Conservation (phyloP, 352 stramenopile species). For the Globisporangium spiculum region DNA sequence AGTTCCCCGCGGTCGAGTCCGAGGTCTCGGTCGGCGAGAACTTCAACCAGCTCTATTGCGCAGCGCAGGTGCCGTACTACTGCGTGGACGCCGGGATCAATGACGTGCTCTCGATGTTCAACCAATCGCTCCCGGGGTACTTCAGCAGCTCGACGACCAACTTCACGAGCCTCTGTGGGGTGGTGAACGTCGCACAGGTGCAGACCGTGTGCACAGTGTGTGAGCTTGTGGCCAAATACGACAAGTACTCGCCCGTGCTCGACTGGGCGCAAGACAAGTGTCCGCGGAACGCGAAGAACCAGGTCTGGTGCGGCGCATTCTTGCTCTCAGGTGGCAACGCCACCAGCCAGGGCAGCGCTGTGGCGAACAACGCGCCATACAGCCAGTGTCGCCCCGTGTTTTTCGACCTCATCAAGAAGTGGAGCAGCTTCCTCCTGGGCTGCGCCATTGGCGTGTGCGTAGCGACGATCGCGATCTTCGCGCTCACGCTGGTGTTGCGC, state of each 20-base stretch:
- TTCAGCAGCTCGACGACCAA: slow-evolving; percentile 42
- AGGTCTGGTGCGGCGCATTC: slow-evolving; percentile 71
- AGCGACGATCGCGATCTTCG: slow-evolving; percentile 43
- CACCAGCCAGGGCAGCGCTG: slow-evolving; percentile 29
- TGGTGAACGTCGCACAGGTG: slow-evolving; percentile 40
- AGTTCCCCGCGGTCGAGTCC: slow-evolving; percentile 44
- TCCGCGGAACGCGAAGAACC: slow-evolving; percentile 43
- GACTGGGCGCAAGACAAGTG: slow-evolving; percentile 67
- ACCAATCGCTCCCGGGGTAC: slow-evolving; percentile 37
- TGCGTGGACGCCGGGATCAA: slow-evolving; percentile 47
- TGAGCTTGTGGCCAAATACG: slow-evolving; percentile 47
- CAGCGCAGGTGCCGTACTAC: slow-evolving; percentile 78
- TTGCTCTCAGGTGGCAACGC: slow-evolving; percentile 33
- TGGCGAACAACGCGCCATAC: slow-evolving; percentile 52
- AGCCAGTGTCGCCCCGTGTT: slow-evolving; percentile 58
- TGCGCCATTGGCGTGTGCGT: slow-evolving; percentile 52
- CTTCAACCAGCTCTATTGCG: slow-evolving; percentile 84
- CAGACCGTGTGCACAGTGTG: slow-evolving; percentile 61
- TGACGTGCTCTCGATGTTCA: slow-evolving; percentile 54
- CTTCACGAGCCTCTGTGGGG: slow-evolving; percentile 48
- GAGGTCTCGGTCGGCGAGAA: slow-evolving; percentile 58
- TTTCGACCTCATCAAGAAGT: slow-evolving; percentile 67
- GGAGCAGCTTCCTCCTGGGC: slow-evolving; percentile 58
- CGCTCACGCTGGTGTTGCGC: slow-evolving; percentile 58
- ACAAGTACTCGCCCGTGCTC: slow-evolving; percentile 56